Conservation (phyloP, 1,284 basidiomycete genomes). For the Fomitopsis pinicola region DNA sequence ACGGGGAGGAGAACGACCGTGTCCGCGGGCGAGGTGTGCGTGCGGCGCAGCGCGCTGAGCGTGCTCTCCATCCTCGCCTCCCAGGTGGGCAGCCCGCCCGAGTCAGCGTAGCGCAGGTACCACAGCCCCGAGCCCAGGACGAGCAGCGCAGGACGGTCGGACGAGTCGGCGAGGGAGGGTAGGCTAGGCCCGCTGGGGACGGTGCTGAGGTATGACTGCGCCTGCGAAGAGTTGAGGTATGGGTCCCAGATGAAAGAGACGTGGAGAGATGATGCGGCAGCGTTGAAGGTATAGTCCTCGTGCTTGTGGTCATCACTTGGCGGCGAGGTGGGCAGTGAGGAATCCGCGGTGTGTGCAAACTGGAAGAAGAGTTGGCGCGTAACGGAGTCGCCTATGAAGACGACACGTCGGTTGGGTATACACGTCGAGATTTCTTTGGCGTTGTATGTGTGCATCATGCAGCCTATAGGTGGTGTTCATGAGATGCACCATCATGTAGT, state of each 20-base stretch:
- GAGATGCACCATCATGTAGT: neutral
- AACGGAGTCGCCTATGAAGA: conserved; percentile 86
- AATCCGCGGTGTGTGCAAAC: conserved; percentile 56
- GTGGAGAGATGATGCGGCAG: conserved; percentile 37
- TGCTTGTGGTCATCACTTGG: conserved; percentile 64
- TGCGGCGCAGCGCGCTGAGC: conserved; percentile 45
- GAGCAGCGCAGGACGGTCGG: conserved; percentile 52
- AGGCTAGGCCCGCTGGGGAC: neutral
- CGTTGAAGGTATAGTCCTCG: conserved; percentile 45
- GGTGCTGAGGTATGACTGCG: conserved; percentile 31
- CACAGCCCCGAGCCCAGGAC: conserved; percentile 84
- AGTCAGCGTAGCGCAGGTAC: conserved; percentile 74
- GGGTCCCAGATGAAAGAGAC: conserved; percentile 79
- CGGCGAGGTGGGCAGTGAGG: conserved; percentile 48
- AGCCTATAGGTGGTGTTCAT: conserved; percentile 42
- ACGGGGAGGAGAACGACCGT: conserved; percentile 74
- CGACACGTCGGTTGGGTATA: conserved; percentile 47
- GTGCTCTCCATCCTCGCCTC: conserved; percentile 65
- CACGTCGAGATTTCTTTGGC: conserved; percentile 50
- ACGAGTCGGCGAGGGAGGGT: conserved; percentile 1
- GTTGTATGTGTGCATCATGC: conserved; percentile 68
- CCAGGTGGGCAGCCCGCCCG: conserved; percentile 77
- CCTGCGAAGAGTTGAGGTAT: conserved; percentile 69
- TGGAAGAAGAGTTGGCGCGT: conserved; percentile 79
- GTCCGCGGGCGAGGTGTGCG: conserved; percentile 50